phyloP scores from a whole-genome alignment of 441 rosid species.

The Capsella rubella region DNA sequence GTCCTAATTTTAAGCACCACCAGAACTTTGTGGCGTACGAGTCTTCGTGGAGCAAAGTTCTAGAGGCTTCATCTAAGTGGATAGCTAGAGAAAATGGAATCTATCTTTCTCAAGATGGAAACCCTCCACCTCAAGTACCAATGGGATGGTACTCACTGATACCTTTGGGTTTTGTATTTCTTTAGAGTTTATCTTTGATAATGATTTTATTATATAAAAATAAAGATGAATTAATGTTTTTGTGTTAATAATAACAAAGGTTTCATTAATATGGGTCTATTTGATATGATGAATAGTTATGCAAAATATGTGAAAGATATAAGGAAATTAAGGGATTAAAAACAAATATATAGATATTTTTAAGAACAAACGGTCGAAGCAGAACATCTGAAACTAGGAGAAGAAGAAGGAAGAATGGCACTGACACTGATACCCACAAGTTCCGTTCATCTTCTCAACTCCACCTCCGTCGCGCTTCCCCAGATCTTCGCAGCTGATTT shows the following conservation, averaged over 20 bases:
- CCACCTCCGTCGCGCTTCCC: constrained; percentile 27
- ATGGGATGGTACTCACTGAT: too few species aligned
- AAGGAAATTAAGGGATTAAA: constrained; percentile 15
- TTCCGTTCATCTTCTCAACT: constrained; percentile 39
- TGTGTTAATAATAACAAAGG: not conserved
- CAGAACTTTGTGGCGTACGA: constrained; percentile 33
- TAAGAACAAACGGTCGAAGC: constrained; percentile 36
- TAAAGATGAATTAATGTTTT: too few species aligned
- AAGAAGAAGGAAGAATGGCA: constrained; percentile 33
- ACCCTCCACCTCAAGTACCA: too few species aligned
- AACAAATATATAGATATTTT: constrained; percentile 18
- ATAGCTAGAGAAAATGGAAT: not conserved
- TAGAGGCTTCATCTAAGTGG: constrained; percentile 18
- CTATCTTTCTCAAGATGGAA: too few species aligned
- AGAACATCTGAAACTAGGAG: constrained; percentile 1
- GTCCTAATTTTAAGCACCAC: constrained; percentile 35
- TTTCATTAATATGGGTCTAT: not conserved
- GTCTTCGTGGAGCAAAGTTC: constrained; percentile 32
- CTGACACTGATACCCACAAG: constrained; percentile 20
- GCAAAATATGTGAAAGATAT: not conserved
- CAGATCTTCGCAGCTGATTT: constrained; percentile 18
- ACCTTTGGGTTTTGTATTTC: too few species aligned
- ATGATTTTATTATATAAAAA: not conserved
- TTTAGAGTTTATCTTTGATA: too few species aligned
- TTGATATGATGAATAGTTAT: not conserved